These are phyloP conservation scores for Myotisia sp. DNA, from an alignment of 2,329 filamentous ascomycete genomes.

Conservation along the genomic window DNA sequence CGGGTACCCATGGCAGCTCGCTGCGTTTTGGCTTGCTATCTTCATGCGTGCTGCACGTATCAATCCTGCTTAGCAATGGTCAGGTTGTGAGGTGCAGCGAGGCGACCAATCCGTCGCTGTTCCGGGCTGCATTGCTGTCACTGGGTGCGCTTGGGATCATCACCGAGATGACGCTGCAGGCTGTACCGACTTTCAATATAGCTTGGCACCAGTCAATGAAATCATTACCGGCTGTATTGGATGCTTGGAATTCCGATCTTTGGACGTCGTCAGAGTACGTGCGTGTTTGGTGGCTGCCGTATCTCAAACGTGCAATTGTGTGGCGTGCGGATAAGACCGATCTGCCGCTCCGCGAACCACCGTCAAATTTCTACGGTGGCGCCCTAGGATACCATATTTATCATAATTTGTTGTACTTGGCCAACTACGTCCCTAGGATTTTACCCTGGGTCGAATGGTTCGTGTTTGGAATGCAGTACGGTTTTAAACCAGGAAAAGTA, in stretches of 20 bases:
- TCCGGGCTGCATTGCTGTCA: constrained; percentile 73
- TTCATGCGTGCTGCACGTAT: constrained; percentile 58
- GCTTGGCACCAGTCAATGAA: constrained; percentile 73
- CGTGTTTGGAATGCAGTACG: constrained; percentile 94
- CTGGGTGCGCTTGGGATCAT: constrained; percentile 85
- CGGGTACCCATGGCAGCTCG: constrained; percentile 84
- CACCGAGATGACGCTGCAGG: constrained; percentile 72
- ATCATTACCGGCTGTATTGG: constrained; percentile 52
- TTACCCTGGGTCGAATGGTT: constrained; percentile 90
- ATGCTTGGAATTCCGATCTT: constrained; percentile 55
- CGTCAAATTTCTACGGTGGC: constrained; percentile 65
- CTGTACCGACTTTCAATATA: constrained; percentile 68
- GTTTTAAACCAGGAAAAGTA: constrained; percentile 55
- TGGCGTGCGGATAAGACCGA: constrained; percentile 76
- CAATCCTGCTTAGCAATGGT: constrained; percentile 71
- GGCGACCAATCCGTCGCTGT: constrained; percentile 59
- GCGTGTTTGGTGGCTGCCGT: constrained; percentile 94
- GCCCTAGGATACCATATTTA: constrained; percentile 76
- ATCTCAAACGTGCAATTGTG: constrained; percentile 71
- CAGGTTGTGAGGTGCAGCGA: constrained; percentile 54
- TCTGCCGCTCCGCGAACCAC: constrained; percentile 45
- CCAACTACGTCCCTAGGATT: constrained; percentile 62
- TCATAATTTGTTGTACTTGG: constrained; percentile 72
- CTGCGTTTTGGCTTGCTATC: constrained; percentile 71
- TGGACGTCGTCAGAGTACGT: constrained; percentile 84